Evolutionary conservation across 202 grass and related monocot genomes (phyloP), one percentile per base, ranked within the genome.

Genomic region (Zizania palustris): DNA sequence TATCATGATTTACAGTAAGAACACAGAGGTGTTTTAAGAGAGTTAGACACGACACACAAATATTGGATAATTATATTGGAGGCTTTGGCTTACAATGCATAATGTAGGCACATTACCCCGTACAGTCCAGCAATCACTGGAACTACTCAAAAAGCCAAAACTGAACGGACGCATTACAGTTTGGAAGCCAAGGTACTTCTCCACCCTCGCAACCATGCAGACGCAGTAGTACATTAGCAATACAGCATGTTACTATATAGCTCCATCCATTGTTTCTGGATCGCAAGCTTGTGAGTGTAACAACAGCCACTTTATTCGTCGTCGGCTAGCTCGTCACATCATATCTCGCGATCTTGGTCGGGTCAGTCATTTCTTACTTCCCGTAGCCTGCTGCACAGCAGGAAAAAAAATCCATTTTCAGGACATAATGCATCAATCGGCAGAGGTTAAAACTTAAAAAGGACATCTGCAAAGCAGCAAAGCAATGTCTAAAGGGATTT

Each of bases 231-330:
- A 50, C 3, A 14, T 56, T 43, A n/a, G 49, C 20, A 80, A 81
- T 80, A 75, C 72, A 81, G 34, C 43, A 80, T 65, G 76, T 18
- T 84, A 14, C 49, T 84, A 46, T 48, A 65, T 75, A 80, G 15
- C 66, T 60, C 71, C 45, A 72, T 80, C 77, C 15, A 55, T 9
- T 9, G n/a, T 80, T 72, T 62, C 65, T 80, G 13, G 57, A 65
- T 75, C 19, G 65, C 13, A 79, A 79, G 70, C 73, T 43, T 63
- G 57, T 66, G 50, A 59, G 59, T 3, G 38, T 64, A 46, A 71
- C 58, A 65, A 36, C 10, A 43, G 76, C 59, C 13, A 16, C 75
- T 61, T 69, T 51, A 51, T 51, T 67, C 75, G 11, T 76, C 33
- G 40, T 41, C 55, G 15, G 73, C 51, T 60, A 44, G 44, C 60